phyloP scores from a whole-genome alignment of 805 yeast genomes.

The Teunomyces barrocoloradensis region DNA sequence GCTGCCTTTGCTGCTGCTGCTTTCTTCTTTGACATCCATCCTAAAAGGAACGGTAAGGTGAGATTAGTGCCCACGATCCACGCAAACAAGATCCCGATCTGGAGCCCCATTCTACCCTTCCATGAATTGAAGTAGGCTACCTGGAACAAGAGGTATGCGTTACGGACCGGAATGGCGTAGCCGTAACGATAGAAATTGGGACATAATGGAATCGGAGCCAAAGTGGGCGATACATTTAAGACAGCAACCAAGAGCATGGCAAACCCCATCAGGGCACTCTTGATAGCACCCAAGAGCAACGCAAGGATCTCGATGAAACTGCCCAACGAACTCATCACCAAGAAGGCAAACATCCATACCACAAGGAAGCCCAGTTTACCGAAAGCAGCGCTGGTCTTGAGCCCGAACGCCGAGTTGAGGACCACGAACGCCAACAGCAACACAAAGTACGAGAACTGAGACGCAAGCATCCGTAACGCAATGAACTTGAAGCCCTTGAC shows the following conservation, averaged over 20 bases:
- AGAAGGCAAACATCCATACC: slow-evolving; percentile 28
- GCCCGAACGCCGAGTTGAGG: slow-evolving; percentile 28
- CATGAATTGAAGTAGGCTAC: slow-evolving; percentile 32
- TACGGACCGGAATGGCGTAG: slow-evolving; percentile 26
- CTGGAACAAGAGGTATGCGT: slow-evolving; percentile 29
- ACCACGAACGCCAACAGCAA: slow-evolving; percentile 27
- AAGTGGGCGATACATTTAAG: slow-evolving; percentile 28
- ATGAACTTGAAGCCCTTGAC: slow-evolving; percentile 26
- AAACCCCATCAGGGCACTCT: slow-evolving; percentile 29
- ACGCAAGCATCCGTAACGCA: slow-evolving; percentile 20
- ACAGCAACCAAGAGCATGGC: slow-evolving; percentile 27
- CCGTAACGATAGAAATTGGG: slow-evolving; percentile 29
- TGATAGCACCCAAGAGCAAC: slow-evolving; percentile 19
- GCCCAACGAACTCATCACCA: slow-evolving; percentile 31
- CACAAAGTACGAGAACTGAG: slow-evolving; percentile 28
- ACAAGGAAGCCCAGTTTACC: slow-evolving; percentile 34
- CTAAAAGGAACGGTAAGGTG: slow-evolving; percentile 27
- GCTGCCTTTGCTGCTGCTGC: slow-evolving; percentile 5
- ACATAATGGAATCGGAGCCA: slow-evolving; percentile 26
- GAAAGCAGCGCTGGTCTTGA: slow-evolving; percentile 19
- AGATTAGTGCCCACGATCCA: slow-evolving; percentile 30
- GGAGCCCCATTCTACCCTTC: slow-evolving; percentile 33
- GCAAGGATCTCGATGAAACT: slow-evolving; percentile 27
- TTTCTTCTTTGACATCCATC: slow-evolving; percentile 14
- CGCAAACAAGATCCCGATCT: slow-evolving; percentile 29